Conservation (phyloP, 2,329 filamentous ascomycete species). For the Alternaria metachromatica region DNA sequence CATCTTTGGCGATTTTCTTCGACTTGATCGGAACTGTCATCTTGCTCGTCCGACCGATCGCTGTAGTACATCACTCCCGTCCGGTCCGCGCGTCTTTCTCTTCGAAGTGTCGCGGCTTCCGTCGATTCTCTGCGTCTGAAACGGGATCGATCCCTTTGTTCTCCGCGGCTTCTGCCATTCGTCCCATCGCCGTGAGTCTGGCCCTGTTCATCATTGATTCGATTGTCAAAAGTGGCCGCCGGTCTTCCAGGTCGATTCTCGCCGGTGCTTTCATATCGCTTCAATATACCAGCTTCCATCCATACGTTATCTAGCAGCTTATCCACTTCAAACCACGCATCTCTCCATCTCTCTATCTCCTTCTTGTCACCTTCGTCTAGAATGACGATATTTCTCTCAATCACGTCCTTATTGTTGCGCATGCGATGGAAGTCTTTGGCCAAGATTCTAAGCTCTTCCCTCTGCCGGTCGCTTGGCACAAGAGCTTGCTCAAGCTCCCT, state of each 20-base stretch:
- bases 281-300: not conserved
- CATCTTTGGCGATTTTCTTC: not conserved
- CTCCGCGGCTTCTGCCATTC: not conserved
- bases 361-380: not conserved
- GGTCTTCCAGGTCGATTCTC: not conserved
- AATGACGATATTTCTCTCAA: fast-evolving
- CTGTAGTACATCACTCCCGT: not conserved
- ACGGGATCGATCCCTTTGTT: fast-evolving
- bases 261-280: not conserved
- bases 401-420: not conserved
- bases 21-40: not conserved
- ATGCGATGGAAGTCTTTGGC: not conserved
- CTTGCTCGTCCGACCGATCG: not conserved
- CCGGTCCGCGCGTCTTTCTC: not conserved
- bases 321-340: not conserved
- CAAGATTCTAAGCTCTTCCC: not conserved
- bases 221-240: no score
- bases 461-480: not conserved
- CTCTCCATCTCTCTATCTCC: not conserved
- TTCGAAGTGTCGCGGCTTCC: not conserved
- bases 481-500: not conserved
- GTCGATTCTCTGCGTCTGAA: not conserved
- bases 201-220: no score
- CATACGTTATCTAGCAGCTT: not conserved
- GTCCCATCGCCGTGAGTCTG: not conserved